phyloP scores from a whole-genome alignment of 352 stramenopile genomes.

The Detonula confervacea region DNA sequence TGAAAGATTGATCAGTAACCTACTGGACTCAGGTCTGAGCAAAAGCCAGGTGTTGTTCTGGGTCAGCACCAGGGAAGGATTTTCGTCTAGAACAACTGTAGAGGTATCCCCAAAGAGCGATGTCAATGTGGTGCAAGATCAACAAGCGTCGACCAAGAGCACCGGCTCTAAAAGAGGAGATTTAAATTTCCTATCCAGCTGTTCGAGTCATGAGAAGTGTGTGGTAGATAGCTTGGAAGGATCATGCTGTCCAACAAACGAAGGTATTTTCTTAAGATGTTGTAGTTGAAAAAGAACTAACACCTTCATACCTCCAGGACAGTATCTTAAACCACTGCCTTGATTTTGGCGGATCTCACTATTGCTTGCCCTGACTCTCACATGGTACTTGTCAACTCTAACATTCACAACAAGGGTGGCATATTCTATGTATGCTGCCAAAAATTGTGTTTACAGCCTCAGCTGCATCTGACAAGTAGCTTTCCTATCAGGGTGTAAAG shows the following conservation, averaged over 20 bases:
- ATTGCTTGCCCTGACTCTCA: too few relatives aligned
- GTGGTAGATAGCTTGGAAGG: conserved; percentile 36
- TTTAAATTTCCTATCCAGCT: conserved; percentile 42
- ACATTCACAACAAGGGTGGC: too few relatives aligned
- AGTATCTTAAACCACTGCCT: neutral
- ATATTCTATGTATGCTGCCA: too few relatives aligned
- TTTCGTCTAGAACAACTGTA: conserved; percentile 37
- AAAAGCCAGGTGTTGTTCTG: conserved; percentile 81
- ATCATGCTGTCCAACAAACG: conserved; percentile 65
- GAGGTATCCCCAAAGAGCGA: neutral
- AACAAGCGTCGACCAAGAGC: neutral
- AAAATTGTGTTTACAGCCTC: too few relatives aligned
- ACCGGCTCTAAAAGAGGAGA: neutral
- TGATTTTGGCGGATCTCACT: neutral
- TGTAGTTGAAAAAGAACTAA: conserved; percentile 48
- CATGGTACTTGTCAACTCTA: too few relatives aligned
- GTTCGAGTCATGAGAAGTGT: conserved; percentile 55
- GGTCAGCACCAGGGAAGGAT: conserved; percentile 63
- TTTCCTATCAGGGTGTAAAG: too few relatives aligned
- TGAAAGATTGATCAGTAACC: conserved; percentile 56
- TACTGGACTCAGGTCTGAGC: conserved; percentile 75
- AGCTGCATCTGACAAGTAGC: too few relatives aligned
- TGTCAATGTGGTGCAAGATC: neutral
- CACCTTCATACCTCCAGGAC: neutral
- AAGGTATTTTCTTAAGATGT: conserved; percentile 63